Conservation (phyloP, 2,329 filamentous ascomycete species). For the Colletotrichum liaoningense region DNA sequence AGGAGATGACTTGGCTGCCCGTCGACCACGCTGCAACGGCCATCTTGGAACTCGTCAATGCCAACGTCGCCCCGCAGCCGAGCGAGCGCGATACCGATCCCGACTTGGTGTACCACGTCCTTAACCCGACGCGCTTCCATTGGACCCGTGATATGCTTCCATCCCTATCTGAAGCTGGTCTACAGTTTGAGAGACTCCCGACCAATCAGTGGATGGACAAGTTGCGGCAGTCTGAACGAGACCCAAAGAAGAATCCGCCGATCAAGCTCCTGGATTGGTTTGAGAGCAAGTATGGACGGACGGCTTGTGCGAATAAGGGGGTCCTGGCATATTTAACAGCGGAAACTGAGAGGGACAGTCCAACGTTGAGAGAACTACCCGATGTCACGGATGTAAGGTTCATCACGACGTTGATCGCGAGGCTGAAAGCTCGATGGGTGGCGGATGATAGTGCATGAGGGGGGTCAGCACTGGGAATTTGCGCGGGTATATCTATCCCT, state of each 20-base stretch:
- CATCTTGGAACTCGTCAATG: slow-evolving; percentile 41
- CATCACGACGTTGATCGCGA: neutral
- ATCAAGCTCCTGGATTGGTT: slow-evolving; percentile 66
- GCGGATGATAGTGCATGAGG: neutral
- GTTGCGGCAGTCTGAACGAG: slow-evolving; percentile 52
- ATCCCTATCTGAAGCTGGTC: slow-evolving; percentile 53
- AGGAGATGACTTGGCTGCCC: slow-evolving; percentile 43
- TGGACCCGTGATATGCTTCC: slow-evolving; percentile 66
- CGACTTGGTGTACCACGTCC: slow-evolving; percentile 59
- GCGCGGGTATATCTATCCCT: no score
- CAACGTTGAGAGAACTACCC: neutral
- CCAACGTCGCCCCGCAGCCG: slow-evolving; percentile 35
- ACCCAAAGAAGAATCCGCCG: slow-evolving; percentile 63
- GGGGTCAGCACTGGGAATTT: no score
- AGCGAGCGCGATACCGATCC: slow-evolving; percentile 31
- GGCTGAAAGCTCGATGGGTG: neutral
- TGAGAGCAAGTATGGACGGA: slow-evolving; percentile 26
- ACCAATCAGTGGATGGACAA: no score
- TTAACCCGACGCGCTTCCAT: slow-evolving; percentile 58
- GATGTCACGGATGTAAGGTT: slow-evolving; percentile 1
- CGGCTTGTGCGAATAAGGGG: neutral
- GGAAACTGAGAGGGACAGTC: slow-evolving; percentile 10
- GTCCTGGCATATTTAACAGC: neutral
- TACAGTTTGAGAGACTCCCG: slow-evolving; percentile 54
- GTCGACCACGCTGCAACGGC: slow-evolving; percentile 48